Percentiles rank a stretch among this genome's conserved stretches.
Evolutionary conservation across 2,329 filamentous ascomycete species (phyloP).

Genomic region (Colletotrichum sansevieriae): DNA sequence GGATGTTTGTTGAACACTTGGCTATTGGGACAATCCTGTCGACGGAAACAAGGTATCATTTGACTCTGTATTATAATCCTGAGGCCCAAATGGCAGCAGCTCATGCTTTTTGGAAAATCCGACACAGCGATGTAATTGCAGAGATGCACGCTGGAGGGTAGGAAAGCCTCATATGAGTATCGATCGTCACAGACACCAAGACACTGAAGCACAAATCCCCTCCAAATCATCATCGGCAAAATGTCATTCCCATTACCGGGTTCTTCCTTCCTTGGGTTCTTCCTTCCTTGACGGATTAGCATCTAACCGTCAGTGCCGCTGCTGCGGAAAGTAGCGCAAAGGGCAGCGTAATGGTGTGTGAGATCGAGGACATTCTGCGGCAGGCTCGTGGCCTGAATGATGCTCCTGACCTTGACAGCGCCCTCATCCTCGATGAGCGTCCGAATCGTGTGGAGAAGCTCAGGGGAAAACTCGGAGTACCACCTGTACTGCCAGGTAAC

Average conservation of each 20-base stretch:
- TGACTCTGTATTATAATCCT: slow-evolving; percentile 36
- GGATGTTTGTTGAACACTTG: too few species aligned
- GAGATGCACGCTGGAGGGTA: slow-evolving; percentile 20
- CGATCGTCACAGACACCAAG: slow-evolving; percentile 21
- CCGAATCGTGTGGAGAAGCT: slow-evolving; percentile 87
- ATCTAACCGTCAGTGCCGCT: slow-evolving; percentile 86
- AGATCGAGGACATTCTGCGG: slow-evolving; percentile 94
- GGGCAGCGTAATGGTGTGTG: slow-evolving; percentile 94
- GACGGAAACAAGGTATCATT: slow-evolving; percentile 39
- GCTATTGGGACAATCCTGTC: neutral
- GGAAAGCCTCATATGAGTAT: slow-evolving; percentile 19
- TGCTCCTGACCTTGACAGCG: slow-evolving; percentile 95
- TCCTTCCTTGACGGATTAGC: neutral
- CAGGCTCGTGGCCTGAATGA: slow-evolving; percentile 94
- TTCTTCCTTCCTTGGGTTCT: neutral
- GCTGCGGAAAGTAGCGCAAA: slow-evolving; percentile 96
- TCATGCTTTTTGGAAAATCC: slow-evolving; percentile 30
- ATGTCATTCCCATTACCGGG: neutral
- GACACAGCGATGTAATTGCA: slow-evolving; percentile 25
- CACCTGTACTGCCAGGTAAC: slow-evolving; percentile 99
- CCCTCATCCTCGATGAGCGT: slow-evolving; percentile 97
- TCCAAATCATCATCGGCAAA: slow-evolving; percentile 11
- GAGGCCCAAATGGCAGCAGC: slow-evolving; percentile 16
- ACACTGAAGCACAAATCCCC: slow-evolving; percentile 22
- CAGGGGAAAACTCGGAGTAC: slow-evolving; percentile 99